These are phyloP conservation scores for Malus hybrid DNA, from an alignment of 331 rosid genomes.

Conservation along the genomic window DNA sequence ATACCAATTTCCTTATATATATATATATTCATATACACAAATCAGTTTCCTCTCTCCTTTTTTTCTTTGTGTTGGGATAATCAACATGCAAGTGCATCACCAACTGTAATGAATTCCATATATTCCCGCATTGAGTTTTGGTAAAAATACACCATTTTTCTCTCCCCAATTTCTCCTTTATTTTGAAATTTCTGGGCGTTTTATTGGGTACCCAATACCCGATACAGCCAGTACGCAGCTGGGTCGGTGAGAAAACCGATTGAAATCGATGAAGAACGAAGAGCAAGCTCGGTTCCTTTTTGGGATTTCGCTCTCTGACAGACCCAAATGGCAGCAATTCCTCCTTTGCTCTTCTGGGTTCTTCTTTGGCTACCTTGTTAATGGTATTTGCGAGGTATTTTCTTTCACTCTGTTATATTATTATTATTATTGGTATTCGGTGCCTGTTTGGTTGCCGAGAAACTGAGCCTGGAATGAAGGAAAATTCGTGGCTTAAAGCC, in stretches of 20 bases:
- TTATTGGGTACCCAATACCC: slow-evolving; percentile 11
- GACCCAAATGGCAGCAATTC: slow-evolving; percentile 86
- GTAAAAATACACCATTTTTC: background rate
- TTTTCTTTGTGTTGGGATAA: slow-evolving; percentile 8
- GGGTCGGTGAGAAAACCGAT: background rate
- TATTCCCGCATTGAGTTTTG: background rate
- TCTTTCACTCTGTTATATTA: background rate
- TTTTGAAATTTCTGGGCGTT: slow-evolving; percentile 10
- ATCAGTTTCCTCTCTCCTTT: background rate
- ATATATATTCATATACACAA: background rate
- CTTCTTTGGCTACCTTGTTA: slow-evolving; percentile 93
- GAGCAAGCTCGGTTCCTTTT: slow-evolving; percentile 74
- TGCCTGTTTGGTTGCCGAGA: slow-evolving; percentile 16
- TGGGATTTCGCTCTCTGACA: slow-evolving; percentile 84
- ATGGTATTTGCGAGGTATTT: slow-evolving; percentile 89
- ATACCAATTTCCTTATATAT: slow-evolving; percentile 1
- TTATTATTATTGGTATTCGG: background rate
- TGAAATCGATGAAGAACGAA: slow-evolving; percentile 53
- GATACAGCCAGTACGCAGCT: background rate
- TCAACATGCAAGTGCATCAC: slow-evolving; percentile 43
- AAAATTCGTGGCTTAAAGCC: background rate
- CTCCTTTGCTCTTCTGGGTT: slow-evolving; percentile 92
- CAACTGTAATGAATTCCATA: background rate
- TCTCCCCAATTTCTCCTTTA: background rate
- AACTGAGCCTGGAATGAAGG: background rate